Conservation (phyloP, 257 asterid species). For the Catharanthus roseus region DNA sequence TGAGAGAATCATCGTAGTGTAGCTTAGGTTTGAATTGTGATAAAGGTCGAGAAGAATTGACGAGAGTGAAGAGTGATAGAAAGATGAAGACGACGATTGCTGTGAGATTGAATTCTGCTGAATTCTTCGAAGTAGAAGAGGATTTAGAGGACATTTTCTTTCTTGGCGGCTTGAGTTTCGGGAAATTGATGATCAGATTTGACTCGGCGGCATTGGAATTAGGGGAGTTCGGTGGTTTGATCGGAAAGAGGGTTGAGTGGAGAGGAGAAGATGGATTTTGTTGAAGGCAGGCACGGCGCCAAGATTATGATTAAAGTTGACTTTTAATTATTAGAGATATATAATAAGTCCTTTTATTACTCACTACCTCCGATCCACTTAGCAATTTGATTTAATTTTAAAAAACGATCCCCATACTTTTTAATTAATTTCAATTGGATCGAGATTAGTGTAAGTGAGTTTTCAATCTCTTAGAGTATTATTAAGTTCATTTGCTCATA, state of each 20-base stretch:
- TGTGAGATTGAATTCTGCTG: too few species aligned
- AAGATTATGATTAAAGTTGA: too few species aligned
- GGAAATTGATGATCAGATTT: constrained; percentile 44
- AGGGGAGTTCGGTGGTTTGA: not conserved
- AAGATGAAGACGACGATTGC: constrained; percentile 7
- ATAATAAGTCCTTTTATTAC: too few species aligned
- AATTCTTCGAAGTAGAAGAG: not conserved
- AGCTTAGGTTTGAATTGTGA: constrained; percentile 21
- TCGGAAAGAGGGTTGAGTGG: not conserved
- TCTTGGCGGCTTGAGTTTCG: not conserved
- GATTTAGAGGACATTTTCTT: constrained; percentile 17
- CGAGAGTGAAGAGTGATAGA: constrained; percentile 10
- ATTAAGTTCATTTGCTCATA: too few species aligned
- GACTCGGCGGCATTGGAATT: not conserved
- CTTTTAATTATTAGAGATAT: too few species aligned
- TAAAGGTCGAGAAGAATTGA: constrained; percentile 36
- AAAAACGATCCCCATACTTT: too few species aligned
- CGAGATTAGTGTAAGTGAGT: too few species aligned
- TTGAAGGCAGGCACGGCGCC: too few species aligned
- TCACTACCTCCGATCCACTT: too few species aligned
- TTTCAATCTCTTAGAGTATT: too few species aligned
- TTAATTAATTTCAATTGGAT: too few species aligned
- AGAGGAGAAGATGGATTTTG: not conserved
- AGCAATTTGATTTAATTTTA: too few species aligned
- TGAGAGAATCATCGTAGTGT: constrained; percentile 36